Conservation (phyloP, 2,329 filamentous ascomycete genomes). For the Talaromyces sp. region DNA sequence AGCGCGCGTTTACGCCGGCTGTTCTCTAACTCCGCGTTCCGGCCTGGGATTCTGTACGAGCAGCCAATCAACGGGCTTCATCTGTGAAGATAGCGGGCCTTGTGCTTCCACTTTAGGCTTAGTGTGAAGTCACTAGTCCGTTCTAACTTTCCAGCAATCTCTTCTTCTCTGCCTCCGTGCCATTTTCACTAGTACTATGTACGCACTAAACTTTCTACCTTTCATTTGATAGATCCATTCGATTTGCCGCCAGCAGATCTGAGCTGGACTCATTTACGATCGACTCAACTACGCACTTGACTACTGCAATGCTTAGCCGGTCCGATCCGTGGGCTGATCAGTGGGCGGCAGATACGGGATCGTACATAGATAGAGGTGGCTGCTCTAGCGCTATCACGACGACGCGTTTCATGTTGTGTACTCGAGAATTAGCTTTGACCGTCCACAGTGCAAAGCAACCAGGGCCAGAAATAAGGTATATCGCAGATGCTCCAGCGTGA, state of each 20-base stretch:
- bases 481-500: background rate
- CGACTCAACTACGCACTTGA: background rate
- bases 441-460: background rate
- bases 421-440: background rate
- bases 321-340: slow-evolving; percentile 5
- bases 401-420: background rate
- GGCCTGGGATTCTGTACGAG: background rate
- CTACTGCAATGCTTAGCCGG: slow-evolving; percentile 1
- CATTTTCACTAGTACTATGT: background rate
- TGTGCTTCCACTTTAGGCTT: background rate
- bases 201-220: too few species aligned
- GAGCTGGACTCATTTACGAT: background rate
- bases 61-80: background rate
- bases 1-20: background rate
- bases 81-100: background rate
- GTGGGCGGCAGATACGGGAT: background rate
- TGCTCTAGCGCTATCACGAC: background rate
- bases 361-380: background rate
- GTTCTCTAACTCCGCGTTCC: slow-evolving; percentile 3
- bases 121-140: background rate
- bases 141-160: background rate
- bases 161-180: background rate
- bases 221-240: background rate
- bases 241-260: background rate
- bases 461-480: background rate